Conservation (phyloP, 129 eudicot species). For the Tanacetum coccineum region DNA sequence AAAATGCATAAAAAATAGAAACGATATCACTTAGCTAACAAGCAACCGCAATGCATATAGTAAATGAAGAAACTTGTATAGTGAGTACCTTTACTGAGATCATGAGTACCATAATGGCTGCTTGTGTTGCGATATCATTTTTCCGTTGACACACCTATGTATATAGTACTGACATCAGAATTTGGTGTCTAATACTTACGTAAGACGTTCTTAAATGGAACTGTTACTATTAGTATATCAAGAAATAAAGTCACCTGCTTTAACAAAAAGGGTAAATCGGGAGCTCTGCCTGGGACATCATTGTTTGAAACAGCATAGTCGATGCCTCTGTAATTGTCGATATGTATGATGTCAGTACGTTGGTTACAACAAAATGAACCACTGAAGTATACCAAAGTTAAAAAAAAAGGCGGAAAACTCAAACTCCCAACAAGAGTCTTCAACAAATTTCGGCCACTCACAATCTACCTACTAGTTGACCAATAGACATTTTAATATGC, state of each 20-base stretch:
- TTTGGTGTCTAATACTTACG: not conserved
- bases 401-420: not conserved
- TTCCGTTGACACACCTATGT: constrained; percentile 58
- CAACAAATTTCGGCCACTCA: not conserved
- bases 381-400: not conserved
- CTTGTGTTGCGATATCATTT: constrained; percentile 46
- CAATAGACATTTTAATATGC: not conserved
- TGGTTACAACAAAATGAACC: not conserved
- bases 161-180: constrained; percentile 23
- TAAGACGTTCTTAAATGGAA: not conserved
- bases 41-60: constrained; percentile 1
- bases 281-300: constrained; percentile 50
- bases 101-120: constrained; percentile 82
- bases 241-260: constrained; percentile 48
- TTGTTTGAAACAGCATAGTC: constrained; percentile 68
- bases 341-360: constrained; percentile 21
- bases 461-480: not conserved
- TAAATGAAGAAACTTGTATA: no score
- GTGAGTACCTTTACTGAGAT: constrained; percentile 75
- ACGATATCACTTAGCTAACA: not conserved
- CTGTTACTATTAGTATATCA: constrained; percentile 5
- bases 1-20: not conserved
- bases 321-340: constrained; percentile 56
- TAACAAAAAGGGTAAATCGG: constrained; percentile 52
- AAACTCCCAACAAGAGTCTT: constrained; percentile 3